These are phyloP conservation scores for Alternaria infectoria DNA, from an alignment of 2,329 filamentous ascomycete species.

Conservation along the genomic window DNA sequence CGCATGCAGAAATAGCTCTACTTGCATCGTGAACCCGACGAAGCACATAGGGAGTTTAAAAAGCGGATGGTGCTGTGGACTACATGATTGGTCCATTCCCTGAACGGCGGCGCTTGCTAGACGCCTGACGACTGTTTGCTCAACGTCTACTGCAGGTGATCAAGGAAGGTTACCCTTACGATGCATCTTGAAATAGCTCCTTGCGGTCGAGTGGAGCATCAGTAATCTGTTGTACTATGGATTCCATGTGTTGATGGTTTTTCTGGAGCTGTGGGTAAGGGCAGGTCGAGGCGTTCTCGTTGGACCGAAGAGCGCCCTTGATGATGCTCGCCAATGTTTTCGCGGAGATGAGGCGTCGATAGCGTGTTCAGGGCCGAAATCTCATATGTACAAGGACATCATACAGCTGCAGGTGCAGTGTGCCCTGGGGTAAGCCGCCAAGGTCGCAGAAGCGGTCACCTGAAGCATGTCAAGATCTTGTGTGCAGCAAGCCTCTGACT, in stretches of 20 bases:
- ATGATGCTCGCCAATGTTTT: neutral
- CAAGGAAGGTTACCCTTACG: neutral
- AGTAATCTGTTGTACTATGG: neutral
- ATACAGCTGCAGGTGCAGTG: neutral
- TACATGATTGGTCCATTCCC: neutral
- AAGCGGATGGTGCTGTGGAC: neutral
- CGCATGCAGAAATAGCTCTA: neutral
- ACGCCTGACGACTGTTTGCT: neutral
- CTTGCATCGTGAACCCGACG: neutral
- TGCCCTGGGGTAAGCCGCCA: constrained; percentile 6
- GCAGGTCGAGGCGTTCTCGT: neutral
- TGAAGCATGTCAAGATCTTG: constrained; percentile 13
- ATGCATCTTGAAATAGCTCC: neutral
- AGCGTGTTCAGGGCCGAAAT: neutral
- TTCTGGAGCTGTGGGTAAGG: neutral
- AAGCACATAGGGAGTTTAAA: neutral
- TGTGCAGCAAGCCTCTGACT: constrained; percentile 19
- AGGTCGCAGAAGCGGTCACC: constrained; percentile 11
- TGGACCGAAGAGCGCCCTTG: neutral
- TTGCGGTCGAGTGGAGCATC: neutral
- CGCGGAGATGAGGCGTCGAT: neutral
- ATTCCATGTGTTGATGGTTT: neutral
- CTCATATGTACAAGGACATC: neutral
- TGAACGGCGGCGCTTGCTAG: constrained; percentile 2
- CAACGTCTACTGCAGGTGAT: neutral